A percentile compares a stretch with the other conserved stretches of the same genome.
Conservation (phyloP, 164 flowering plant genomes). For the Nymphaea thermarum region DNA sequence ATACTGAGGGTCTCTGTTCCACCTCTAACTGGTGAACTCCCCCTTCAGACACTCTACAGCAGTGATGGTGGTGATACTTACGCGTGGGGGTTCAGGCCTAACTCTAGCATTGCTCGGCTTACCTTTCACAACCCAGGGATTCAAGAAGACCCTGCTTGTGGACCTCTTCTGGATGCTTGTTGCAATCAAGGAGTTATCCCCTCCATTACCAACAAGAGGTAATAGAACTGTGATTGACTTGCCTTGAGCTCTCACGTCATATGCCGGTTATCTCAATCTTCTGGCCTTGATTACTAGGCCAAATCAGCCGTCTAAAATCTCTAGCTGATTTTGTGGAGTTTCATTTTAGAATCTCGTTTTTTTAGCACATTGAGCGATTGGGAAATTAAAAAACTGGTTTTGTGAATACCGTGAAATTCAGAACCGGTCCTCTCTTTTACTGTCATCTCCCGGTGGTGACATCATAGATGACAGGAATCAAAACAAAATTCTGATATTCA, state of each 20-base stretch:
- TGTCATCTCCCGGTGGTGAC: too few relatives aligned
- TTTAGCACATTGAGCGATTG: too few relatives aligned
- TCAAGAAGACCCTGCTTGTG: constrained; percentile 93
- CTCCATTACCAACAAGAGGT: constrained; percentile 58
- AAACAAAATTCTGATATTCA: too few relatives aligned
- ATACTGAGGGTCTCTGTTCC: constrained; percentile 58
- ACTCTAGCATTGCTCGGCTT: constrained; percentile 25
- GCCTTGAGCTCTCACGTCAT: not conserved
- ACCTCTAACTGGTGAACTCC: constrained; percentile 53
- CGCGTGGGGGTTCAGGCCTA: constrained; percentile 65
- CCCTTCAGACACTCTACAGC: constrained; percentile 69
- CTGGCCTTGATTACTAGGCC: too few relatives aligned
- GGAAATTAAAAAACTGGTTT: too few relatives aligned
- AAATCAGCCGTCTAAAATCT: too few relatives aligned
- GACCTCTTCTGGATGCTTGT: constrained; percentile 81
- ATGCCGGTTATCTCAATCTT: too few relatives aligned
- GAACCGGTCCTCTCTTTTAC: too few relatives aligned
- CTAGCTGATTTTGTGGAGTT: too few relatives aligned
- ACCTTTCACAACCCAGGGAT: constrained; percentile 72
- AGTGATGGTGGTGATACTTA: constrained; percentile 74
- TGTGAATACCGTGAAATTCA: too few relatives aligned
- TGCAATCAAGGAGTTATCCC: constrained; percentile 64
- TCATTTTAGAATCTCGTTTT: too few relatives aligned
- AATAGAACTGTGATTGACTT: constrained; percentile 1
- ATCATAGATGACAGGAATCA: too few relatives aligned